Conservation (phyloP, 164 flowering plant species). For the Tetrastigma voinierianum region DNA sequence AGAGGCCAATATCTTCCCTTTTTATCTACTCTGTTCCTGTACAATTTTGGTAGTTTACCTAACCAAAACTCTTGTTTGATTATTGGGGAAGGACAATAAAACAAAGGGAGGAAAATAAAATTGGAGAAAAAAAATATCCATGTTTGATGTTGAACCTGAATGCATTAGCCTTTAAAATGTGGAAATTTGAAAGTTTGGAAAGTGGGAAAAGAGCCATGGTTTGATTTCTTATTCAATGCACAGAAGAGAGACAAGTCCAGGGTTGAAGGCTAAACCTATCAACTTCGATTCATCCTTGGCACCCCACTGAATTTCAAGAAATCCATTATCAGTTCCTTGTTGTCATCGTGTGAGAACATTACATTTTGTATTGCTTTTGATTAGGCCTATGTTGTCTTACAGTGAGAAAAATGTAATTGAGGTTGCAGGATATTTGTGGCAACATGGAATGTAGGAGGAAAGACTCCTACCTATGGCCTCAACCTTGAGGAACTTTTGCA, state of each 20-base stretch:
- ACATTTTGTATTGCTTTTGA: background rate
- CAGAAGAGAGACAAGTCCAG: constrained; percentile 62
- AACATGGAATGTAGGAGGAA: constrained; percentile 99
- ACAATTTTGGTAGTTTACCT: constrained; percentile 62
- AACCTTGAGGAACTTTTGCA: constrained; percentile 88
- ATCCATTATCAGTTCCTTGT: constrained; percentile 44
- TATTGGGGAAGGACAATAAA: constrained; percentile 1
- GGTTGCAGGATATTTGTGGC: constrained; percentile 70
- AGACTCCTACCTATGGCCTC: constrained; percentile 55
- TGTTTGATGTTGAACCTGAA: constrained; percentile 8
- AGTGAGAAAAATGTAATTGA: background rate
- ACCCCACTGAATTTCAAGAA: constrained; percentile 42
- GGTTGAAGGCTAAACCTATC: constrained; percentile 52
- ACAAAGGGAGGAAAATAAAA: background rate
- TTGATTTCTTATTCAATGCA: constrained; percentile 19
- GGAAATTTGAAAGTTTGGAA: background rate
- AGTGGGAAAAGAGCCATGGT: constrained; percentile 1
- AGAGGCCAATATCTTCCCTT: constrained; percentile 10
- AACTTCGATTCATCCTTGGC: constrained; percentile 50
- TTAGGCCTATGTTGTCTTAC: background rate
- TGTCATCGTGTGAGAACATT: background rate
- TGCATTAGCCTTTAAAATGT: background rate
- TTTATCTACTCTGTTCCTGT: background rate
- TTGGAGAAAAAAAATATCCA: background rate
- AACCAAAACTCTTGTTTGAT: constrained; percentile 20